Evolutionary conservation across 2,329 filamentous ascomycete species (phyloP).

Genomic region (Colletotrichum sp.): DNA sequence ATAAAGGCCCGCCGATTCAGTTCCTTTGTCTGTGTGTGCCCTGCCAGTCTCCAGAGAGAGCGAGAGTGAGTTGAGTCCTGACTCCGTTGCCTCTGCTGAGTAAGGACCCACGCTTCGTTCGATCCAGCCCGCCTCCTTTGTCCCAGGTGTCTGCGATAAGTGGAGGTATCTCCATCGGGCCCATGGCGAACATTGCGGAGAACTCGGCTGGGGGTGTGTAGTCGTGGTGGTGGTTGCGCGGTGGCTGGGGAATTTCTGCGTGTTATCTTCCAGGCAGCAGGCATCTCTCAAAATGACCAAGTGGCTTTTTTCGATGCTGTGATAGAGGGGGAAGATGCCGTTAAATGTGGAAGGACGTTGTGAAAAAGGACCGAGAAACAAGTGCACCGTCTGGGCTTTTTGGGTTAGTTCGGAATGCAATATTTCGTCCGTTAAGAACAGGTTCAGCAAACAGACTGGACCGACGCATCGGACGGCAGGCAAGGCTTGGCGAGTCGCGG

Average conservation of each 20-base stretch:
- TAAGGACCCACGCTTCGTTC: background rate
- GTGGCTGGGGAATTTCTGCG: background rate
- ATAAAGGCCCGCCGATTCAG: background rate
- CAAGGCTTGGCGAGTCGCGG: background rate
- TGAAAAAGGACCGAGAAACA: background rate
- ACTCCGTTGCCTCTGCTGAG: background rate
- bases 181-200: background rate
- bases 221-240: background rate
- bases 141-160: constrained; percentile 1
- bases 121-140: background rate
- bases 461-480: background rate
- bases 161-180: background rate
- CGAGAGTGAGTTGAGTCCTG: background rate
- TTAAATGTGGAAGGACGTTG: background rate
- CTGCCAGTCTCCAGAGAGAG: background rate
- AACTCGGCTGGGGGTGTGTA: background rate
- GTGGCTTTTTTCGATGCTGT: background rate
- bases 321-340: background rate
- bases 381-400: background rate
- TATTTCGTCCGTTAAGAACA: background rate
- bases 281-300: background rate
- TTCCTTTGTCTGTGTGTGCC: background rate
- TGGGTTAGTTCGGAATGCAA: background rate
- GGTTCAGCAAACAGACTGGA: background rate
- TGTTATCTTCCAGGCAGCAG: background rate